Base-by-base conservation (phyloP, 2,329 filamentous ascomycete species). In the Cladophialophora exuberans region DNA sequence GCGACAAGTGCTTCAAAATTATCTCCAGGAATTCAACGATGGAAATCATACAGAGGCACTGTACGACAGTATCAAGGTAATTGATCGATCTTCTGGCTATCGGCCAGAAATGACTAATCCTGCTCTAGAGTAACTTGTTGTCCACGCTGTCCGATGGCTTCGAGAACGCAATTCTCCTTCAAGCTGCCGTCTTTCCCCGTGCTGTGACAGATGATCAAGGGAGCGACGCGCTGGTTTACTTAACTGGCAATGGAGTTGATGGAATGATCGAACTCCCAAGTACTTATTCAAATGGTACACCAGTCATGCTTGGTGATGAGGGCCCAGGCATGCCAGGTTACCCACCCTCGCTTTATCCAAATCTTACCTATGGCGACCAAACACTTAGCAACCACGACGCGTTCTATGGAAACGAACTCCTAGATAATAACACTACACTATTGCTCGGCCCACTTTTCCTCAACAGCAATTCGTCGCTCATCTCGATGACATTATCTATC, bases 401-500 rank as follows among this genome's bases (percentile, higher is more conserved):
- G 6, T 77, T 75, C 3, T 66, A 67, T 3, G 76, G 71, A 47
- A 63, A 76, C 7, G 69, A 70, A 42, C 25, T 50, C 0, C 69
- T 85, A 11, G 73, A 76, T 36, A 61, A 65, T 15, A 70, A 69
- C 13, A 76, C 74, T 4, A 84, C 84, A 1, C 75, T 96, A 17
- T 72, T 96, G 1, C 79, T 94, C 0, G 91, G 91, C 0, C 90
- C 90, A 0, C 77, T 89, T 52, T 76, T 82, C 18, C 72, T 94
- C 59, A 93, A 95, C 66, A 74, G 81, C 42, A 83, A 84, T 0
- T 87, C 86, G 60, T 88, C 89, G 18, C 74, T 96, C 10, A 70
- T 95, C 11, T 96, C 90, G 2, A 77, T 96, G 56, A 95, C 90
- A 0, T 73, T 92, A 9, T 89, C 91, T 0, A 83, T 96, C 45